A percentile compares a stretch with the other conserved stretches of the same genome.
phyloP scores from a whole-genome alignment of 306 rosid species.

The Cucurbita pepo region DNA sequence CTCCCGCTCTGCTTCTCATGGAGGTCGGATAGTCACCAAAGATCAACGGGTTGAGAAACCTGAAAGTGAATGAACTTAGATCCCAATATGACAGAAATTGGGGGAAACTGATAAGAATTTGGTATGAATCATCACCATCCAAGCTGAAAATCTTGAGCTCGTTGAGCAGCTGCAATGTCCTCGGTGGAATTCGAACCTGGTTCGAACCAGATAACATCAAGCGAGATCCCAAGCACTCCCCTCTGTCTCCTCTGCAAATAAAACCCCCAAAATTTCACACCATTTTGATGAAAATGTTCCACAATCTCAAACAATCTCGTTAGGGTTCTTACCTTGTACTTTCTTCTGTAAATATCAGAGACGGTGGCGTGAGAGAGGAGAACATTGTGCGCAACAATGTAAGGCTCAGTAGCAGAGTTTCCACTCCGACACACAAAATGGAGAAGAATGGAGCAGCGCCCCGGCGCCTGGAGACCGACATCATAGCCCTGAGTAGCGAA shows the following conservation, averaged over 20 bases:
- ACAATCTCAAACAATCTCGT: background rate
- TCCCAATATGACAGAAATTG: background rate
- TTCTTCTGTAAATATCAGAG: slow-evolving; percentile 42
- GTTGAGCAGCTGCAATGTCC: slow-evolving; percentile 57
- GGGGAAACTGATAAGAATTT: background rate
- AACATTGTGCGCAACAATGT: slow-evolving; percentile 73
- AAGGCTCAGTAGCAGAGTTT: slow-evolving; percentile 74
- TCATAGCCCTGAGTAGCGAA: slow-evolving; percentile 74
- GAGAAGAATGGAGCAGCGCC: slow-evolving; percentile 65
- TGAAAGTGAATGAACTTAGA: slow-evolving; percentile 8
- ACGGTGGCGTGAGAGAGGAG: slow-evolving; percentile 56
- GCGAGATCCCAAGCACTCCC: slow-evolving; percentile 69
- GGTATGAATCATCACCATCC: slow-evolving; percentile 51
- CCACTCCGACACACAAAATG: slow-evolving; percentile 51
- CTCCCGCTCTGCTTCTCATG: slow-evolving; percentile 47
- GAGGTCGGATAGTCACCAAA: slow-evolving; percentile 71
- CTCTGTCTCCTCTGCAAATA: slow-evolving; percentile 32
- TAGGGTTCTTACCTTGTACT: slow-evolving; percentile 43
- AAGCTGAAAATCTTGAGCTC: slow-evolving; percentile 94
- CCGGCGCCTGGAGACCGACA: slow-evolving; percentile 76
- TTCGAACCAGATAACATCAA: slow-evolving; percentile 75
- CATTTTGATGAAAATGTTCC: background rate
- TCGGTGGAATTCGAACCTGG: slow-evolving; percentile 45
- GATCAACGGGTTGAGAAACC: slow-evolving; percentile 62
- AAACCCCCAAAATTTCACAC: background rate